Evolutionary conservation across 768 basidiomycete species (phyloP), one percentile per base, ranked within the genome.

Genomic region (Amyloporia xantha): DNA sequence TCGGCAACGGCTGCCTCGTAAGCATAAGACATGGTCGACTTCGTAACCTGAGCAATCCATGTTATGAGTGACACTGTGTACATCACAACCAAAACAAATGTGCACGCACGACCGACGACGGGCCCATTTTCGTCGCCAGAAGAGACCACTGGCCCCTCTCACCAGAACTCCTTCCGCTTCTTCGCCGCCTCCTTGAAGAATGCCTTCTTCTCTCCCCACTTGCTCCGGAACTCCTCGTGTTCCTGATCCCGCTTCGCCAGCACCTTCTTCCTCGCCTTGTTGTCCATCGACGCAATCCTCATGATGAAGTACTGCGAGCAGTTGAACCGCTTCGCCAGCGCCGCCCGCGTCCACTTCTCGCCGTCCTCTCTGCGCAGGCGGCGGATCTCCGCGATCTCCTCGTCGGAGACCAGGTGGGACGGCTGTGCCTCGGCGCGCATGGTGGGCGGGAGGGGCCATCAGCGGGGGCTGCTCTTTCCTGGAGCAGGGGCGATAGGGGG

Each of bases 311-410:
- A 68, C 39, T 77, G 72, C 7, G 85, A 81, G 70, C 85, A 86
- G 12, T 74, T 74, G 64, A 92, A 93, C 74, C 78, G 79, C 62
- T 76, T 74, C 24, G 91, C 88, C n/a, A 92, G 75, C 63, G 71
- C 76, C 49, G 67, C 66, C 38, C 83, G 75, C 48, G 82, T 84
- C 66, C 82, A 84, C 27, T 63, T 68, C 5, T 58, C 59, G 0
- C 86, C 87, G 60, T 88, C 68, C 47, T 69, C 68, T 43, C 61
- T 66, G 45, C 89, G 73, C 43, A 91, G 73, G 19, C 71, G 55
- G 30, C 76, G 74, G 41, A 91, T 78, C 56, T 78, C 71, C 36
- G 68, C 71, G 12, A 90, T 63, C 41, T 71, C 68, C 45, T 77
- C 75, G n/a, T n/a, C n/a, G 0, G 77, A 73, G 47, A 79, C 64